A percentile compares a stretch with the other conserved stretches of the same genome.
Conservation (phyloP, 305 asterid genomes). For the Solanum chacoense region DNA sequence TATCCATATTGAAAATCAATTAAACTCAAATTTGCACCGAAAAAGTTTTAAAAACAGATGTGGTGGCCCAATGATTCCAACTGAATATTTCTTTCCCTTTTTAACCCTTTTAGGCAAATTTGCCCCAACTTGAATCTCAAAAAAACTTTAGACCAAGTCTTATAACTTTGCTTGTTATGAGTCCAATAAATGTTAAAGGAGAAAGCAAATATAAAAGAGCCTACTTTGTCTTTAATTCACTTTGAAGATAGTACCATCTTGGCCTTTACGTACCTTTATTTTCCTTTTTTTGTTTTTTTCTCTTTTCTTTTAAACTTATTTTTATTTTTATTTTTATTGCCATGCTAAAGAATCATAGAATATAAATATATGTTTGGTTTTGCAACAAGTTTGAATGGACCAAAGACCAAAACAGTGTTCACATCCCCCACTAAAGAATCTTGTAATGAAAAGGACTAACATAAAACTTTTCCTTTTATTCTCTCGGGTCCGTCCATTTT, state of each 20-base stretch:
- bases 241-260: neutral
- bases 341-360: constrained; percentile 12
- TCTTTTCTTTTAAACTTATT: neutral
- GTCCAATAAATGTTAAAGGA: neutral
- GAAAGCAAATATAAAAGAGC: neutral
- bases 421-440: constrained; percentile 38
- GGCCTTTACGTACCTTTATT: neutral
- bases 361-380: constrained; percentile 14
- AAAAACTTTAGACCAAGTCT: constrained; percentile 1
- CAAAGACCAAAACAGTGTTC: constrained; percentile 50
- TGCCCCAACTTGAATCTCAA: neutral
- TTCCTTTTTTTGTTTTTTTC: neutral
- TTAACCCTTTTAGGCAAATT: neutral
- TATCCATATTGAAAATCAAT: neutral
- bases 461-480: constrained; percentile 13
- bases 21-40: neutral
- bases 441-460: constrained; percentile 50
- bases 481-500: neutral
- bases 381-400: constrained; percentile 45
- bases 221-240: neutral
- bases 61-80: neutral
- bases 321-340: neutral
- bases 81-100: neutral
- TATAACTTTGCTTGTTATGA: neutral
- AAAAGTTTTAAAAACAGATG: neutral